Percentiles rank a stretch among this genome's conserved stretches.
phyloP scores from a whole-genome alignment of 441 rosid species.

The Bruguiera hainesii region DNA sequence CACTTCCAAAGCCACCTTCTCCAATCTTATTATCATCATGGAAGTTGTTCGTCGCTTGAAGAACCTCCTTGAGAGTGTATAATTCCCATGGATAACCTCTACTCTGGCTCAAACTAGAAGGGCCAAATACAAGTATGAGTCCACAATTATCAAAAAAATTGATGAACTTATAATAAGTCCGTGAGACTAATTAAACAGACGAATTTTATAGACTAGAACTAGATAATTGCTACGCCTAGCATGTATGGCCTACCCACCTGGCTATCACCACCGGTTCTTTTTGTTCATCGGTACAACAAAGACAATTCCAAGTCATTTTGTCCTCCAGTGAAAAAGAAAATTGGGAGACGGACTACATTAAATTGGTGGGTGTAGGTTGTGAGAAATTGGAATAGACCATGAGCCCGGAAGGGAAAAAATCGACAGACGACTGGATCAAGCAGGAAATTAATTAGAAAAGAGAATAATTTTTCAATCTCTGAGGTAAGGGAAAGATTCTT shows the following conservation, averaged over 20 bases:
- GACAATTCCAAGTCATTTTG: slow-evolving; percentile 29
- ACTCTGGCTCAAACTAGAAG: slow-evolving; percentile 9
- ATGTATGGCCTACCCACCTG: slow-evolving; percentile 14
- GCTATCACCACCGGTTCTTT: slow-evolving; percentile 14
- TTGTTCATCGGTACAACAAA: slow-evolving; percentile 26
- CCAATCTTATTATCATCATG: slow-evolving; percentile 94
- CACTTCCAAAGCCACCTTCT: slow-evolving; percentile 93
- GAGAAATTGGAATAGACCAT: neutral
- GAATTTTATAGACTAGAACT: too few species aligned
- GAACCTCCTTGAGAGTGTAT: slow-evolving; percentile 76
- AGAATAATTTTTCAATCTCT: slow-evolving; percentile 13
- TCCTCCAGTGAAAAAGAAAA: neutral
- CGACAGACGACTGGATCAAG: neutral
- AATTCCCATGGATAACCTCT: slow-evolving; percentile 64
- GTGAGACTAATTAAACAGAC: neutral
- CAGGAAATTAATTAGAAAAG: slow-evolving; percentile 5
- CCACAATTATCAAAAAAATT: neutral
- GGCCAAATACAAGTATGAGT: slow-evolving; percentile 9
- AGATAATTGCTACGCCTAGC: neutral
- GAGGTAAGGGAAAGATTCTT: slow-evolving; percentile 6
- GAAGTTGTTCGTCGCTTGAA: slow-evolving; percentile 82
- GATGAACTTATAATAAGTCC: neutral
- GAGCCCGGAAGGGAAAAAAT: too few species aligned
- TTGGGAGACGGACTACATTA: neutral
- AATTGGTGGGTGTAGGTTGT: neutral